Conservation (phyloP, 495 filamentous ascomycete species). For the Bryoglossum gracile region DNA sequence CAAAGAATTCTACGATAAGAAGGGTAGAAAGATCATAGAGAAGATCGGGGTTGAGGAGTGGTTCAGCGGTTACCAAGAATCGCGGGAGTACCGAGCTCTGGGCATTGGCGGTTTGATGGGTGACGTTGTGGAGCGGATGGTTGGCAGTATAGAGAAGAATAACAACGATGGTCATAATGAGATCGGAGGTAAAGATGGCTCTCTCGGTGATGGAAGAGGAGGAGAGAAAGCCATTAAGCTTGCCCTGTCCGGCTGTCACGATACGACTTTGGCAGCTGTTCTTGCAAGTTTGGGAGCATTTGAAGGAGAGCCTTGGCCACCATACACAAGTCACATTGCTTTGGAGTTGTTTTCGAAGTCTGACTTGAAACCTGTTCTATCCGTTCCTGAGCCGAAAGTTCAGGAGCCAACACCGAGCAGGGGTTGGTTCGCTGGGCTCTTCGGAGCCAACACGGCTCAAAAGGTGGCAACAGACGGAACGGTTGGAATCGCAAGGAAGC, state of each 20-base stretch:
- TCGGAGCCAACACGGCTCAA: constrained; percentile 25
- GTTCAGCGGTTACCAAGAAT: constrained; percentile 82
- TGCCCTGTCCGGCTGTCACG: constrained; percentile 82
- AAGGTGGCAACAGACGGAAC: constrained; percentile 13
- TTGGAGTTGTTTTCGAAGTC: constrained; percentile 74
- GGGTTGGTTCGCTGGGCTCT: constrained; percentile 42
- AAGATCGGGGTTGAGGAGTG: constrained; percentile 84
- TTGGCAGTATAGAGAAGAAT: constrained; percentile 57
- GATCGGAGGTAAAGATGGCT: constrained; percentile 35
- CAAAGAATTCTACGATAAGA: constrained; percentile 77
- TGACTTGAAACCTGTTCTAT: constrained; percentile 3
- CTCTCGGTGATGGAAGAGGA: constrained; percentile 30
- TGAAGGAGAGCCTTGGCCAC: constrained; percentile 71
- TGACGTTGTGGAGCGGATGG: constrained; percentile 72
- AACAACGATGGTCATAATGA: constrained; percentile 48
- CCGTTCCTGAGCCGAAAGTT: background rate
- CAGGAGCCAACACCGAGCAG: constrained; percentile 10
- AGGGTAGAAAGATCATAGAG: constrained; percentile 63
- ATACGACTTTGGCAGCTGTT: constrained; percentile 81
- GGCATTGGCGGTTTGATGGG: constrained; percentile 81
- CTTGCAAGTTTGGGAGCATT: constrained; percentile 74
- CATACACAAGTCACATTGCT: constrained; percentile 85
- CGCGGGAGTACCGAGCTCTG: constrained; percentile 71
- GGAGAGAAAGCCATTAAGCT: constrained; percentile 55
- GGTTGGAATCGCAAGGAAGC: constrained; percentile 44